Evolutionary conservation across 2,329 filamentous ascomycete species (phyloP).

Genomic region (Coniella lustricola): DNA sequence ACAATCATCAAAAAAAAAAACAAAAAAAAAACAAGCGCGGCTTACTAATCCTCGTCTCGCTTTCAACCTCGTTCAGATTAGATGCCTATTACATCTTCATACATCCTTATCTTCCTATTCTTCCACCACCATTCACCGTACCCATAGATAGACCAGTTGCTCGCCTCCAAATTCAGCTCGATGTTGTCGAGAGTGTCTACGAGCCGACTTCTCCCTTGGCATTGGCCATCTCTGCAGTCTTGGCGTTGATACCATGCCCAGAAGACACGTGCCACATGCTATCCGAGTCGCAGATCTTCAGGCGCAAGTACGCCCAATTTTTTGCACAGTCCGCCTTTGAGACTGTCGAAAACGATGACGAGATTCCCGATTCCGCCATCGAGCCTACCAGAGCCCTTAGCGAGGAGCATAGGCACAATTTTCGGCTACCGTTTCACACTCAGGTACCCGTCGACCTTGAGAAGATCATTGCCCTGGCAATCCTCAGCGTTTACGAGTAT

Average conservation of each 20-base stretch:
- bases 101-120: slow-evolving; percentile 42
- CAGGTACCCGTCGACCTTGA: slow-evolving; percentile 38
- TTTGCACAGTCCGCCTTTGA: slow-evolving; percentile 41
- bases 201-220: slow-evolving; percentile 7
- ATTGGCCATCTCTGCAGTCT: slow-evolving; percentile 19
- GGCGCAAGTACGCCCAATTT: slow-evolving; percentile 41
- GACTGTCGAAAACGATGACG: slow-evolving; percentile 40
- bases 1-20: too few relatives aligned
- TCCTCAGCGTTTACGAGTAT: slow-evolving; percentile 47
- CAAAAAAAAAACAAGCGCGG: too few relatives aligned
- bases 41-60: background rate
- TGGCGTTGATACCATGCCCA: slow-evolving; percentile 18
- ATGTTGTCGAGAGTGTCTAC: background rate
- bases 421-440: slow-evolving; percentile 36
- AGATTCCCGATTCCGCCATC: slow-evolving; percentile 37
- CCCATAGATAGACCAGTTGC: slow-evolving; percentile 28
- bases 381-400: slow-evolving; percentile 38
- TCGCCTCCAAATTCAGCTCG: slow-evolving; percentile 29
- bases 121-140: slow-evolving; percentile 34
- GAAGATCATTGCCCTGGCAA: slow-evolving; percentile 38
- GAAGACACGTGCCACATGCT: slow-evolving; percentile 29
- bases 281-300: slow-evolving; percentile 34
- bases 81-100: slow-evolving; percentile 47
- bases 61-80: slow-evolving; percentile 21
- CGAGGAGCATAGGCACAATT: slow-evolving; percentile 25